Conservation (phyloP, 2,329 filamentous ascomycete species). For the Trichoderma koningiopsis region DNA sequence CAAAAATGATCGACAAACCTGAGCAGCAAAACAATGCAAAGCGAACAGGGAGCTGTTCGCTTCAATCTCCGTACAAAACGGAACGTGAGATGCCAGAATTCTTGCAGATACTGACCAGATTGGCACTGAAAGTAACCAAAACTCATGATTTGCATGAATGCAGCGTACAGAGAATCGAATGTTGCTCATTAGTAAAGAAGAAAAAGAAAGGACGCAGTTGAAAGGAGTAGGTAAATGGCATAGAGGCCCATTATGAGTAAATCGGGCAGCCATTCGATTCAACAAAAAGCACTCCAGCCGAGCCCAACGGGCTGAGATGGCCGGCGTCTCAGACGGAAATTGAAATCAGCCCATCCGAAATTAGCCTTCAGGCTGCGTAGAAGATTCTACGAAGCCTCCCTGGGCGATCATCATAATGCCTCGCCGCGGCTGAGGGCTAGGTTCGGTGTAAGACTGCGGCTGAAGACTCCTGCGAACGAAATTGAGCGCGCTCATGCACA, state of each 20-base stretch:
- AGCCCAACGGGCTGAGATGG: conserved; percentile 7
- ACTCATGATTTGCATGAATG: neutral
- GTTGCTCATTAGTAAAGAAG: neutral
- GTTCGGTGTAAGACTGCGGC: neutral
- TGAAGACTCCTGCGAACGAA: neutral
- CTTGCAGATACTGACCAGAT: neutral
- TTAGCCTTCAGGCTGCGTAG: neutral
- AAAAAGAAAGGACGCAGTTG: neutral
- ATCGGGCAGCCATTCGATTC: conserved; percentile 1
- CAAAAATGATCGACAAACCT: conserved; percentile 7
- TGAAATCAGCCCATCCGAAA: neutral
- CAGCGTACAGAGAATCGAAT: neutral
- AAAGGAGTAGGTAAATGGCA: neutral
- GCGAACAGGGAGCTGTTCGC: neutral
- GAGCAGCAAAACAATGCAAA: conserved; percentile 1
- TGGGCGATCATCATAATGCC: neutral
- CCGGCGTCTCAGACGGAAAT: neutral
- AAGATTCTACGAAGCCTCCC: neutral
- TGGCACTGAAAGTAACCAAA: neutral
- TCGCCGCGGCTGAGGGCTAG: neutral
- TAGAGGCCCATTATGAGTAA: neutral
- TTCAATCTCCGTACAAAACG: conserved; percentile 12
- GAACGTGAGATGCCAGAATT: neutral
- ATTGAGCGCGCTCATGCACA: conserved; percentile 1
- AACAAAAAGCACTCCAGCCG: neutral